Evolutionary conservation across 2,329 filamentous ascomycete species (phyloP).

Genomic region (Myriosclerotinia scirpicola): DNA sequence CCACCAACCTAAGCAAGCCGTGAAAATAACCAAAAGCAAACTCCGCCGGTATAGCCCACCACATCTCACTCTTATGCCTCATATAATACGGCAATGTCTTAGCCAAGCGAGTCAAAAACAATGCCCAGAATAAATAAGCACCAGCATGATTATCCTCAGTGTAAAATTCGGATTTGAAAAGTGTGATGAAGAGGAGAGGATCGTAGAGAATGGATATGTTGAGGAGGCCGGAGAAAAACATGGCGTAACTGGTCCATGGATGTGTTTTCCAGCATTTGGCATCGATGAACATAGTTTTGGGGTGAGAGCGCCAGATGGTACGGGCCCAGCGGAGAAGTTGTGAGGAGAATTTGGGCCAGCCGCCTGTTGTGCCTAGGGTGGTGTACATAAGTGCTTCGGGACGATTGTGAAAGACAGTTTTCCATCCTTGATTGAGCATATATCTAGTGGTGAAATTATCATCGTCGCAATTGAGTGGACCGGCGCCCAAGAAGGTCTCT

Average conservation of each 20-base stretch:
- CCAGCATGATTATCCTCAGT: neutral
- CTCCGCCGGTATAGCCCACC: neutral
- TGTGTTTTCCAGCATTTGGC: constrained; percentile 45
- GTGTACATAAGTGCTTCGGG: constrained; percentile 52
- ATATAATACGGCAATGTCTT: constrained; percentile 1
- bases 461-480: constrained; percentile 55
- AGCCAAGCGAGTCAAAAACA: neutral
- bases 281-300: constrained; percentile 47
- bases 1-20: neutral
- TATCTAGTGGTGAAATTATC: constrained; percentile 62
- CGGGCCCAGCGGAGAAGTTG: constrained; percentile 59
- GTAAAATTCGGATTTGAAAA: neutral
- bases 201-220: constrained; percentile 60
- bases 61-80: neutral
- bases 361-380: constrained; percentile 49
- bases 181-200: constrained; percentile 42
- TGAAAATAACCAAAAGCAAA: neutral
- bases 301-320: constrained; percentile 58
- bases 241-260: constrained; percentile 56
- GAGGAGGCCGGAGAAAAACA: constrained; percentile 53
- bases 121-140: neutral
- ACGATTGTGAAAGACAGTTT: constrained; percentile 55
- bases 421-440: constrained; percentile 51
- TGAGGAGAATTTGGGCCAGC: constrained; percentile 46
- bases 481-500: constrained; percentile 52